Conservation (phyloP, 371 early-diverging fungal species). For the Synchytrium microbalum region DNA sequence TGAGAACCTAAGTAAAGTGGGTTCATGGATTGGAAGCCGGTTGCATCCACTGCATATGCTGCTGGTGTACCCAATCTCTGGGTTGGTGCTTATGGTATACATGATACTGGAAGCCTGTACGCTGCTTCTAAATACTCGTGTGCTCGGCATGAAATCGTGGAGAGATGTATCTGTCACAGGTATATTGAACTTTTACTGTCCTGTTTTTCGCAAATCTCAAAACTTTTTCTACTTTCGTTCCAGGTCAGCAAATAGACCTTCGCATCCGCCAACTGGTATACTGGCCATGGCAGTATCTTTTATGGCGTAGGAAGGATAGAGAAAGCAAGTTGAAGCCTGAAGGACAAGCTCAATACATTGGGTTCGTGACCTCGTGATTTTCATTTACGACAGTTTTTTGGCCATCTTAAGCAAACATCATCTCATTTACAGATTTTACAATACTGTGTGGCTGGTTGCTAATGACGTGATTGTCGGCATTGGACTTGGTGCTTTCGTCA, state of each 20-base stretch:
- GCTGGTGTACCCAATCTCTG: neutral
- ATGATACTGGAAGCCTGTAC: slow-evolving; percentile 10
- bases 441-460: slow-evolving; percentile 89
- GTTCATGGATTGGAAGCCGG: neutral
- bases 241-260: slow-evolving; percentile 70
- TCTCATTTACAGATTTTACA: slow-evolving; percentile 63
- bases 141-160: neutral
- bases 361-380: slow-evolving; percentile 29
- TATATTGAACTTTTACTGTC: neutral
- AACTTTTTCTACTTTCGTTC: too few relatives aligned
- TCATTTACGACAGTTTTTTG: neutral
- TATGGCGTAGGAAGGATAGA: slow-evolving; percentile 40
- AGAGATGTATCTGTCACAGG: slow-evolving; percentile 17
- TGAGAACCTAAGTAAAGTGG: neutral
- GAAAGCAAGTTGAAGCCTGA: slow-evolving; percentile 58
- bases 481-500: slow-evolving; percentile 65
- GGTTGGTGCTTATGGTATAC: slow-evolving; percentile 4
- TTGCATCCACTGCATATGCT: neutral
- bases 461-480: slow-evolving; percentile 88
- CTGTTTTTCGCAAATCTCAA: neutral
- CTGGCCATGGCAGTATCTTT: slow-evolving; percentile 73
- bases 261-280: slow-evolving; percentile 70
- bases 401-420: neutral
- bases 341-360: slow-evolving; percentile 73
- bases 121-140: neutral